Percentiles rank a stretch among this genome's conserved stretches.
These are phyloP conservation scores for Colletotrichum tabaci DNA, from an alignment of 2,329 filamentous ascomycete genomes.

Conservation along the genomic window DNA sequence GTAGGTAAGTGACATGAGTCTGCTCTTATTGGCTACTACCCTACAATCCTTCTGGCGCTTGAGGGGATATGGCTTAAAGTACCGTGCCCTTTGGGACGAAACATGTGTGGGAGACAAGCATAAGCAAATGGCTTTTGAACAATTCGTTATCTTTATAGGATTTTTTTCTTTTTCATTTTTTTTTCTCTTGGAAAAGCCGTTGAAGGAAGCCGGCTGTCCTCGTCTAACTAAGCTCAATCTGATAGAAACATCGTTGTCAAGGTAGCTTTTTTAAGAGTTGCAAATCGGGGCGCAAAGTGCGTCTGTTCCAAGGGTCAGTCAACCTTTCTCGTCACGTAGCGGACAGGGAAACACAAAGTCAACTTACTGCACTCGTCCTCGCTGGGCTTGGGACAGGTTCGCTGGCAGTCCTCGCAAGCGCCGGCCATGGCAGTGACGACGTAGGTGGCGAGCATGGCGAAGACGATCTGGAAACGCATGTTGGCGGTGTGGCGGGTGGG, in stretches of 20 bases:
- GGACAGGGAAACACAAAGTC: too few species aligned
- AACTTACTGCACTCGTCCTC: constrained; percentile 27
- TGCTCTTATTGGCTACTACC: too few species aligned
- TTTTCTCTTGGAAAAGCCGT: too few species aligned
- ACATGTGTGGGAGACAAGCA: too few species aligned
- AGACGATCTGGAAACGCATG: constrained; percentile 27
- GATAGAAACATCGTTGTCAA: neutral
- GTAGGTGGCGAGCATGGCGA: constrained; percentile 25
- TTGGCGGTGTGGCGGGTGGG: neutral
- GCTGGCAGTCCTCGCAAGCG: constrained; percentile 28
- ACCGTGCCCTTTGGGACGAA: too few species aligned
- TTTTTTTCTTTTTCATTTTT: too few species aligned
- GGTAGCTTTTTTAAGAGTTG: constrained; percentile 13
- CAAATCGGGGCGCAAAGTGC: constrained; percentile 23
- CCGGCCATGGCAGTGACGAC: constrained; percentile 18
- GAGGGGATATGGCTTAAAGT: too few species aligned
- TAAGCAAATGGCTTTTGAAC: too few species aligned
- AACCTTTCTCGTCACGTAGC: rapidly evolving
- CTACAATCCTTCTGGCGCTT: too few species aligned
- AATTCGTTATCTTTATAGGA: too few species aligned
- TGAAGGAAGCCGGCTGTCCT: too few species aligned
- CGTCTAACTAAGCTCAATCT: neutral
- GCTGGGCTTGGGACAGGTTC: constrained; percentile 21
- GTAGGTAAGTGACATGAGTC: too few species aligned
- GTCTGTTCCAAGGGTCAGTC: neutral